A percentile compares a stretch with the other conserved stretches of the same genome.
Conservation (phyloP, 2,329 filamentous ascomycete genomes). For the Pseudocercospora macadamiae region DNA sequence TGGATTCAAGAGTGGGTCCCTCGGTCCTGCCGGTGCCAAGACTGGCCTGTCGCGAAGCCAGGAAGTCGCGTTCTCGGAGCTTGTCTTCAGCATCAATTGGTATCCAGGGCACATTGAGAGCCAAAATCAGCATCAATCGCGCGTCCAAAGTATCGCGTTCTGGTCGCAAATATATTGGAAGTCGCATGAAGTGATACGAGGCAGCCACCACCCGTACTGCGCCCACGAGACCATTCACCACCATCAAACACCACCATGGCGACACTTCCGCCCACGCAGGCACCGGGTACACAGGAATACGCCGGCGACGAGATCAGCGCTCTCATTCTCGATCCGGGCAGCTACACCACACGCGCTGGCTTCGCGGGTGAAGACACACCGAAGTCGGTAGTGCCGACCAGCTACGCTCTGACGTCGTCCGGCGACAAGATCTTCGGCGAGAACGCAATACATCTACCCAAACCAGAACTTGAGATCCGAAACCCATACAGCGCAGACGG, state of each 20-base stretch:
- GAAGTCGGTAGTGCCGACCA: conserved; percentile 88
- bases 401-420: conserved; percentile 69
- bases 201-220: conserved; percentile 12
- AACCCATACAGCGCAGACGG: conserved; percentile 92
- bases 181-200: background rate
- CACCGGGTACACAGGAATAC: conserved; percentile 49
- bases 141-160: background rate
- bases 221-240: conserved; percentile 29
- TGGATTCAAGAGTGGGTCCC: background rate
- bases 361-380: conserved; percentile 98
- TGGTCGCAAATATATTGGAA: conserved; percentile 3
- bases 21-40: background rate
- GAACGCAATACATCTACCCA: conserved; percentile 79
- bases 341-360: conserved; percentile 85
- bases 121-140: background rate
- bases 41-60: too few relatives aligned
- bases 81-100: background rate
- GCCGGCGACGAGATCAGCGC: conserved; percentile 92
- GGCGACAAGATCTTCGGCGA: conserved; percentile 77
- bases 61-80: background rate
- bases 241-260: conserved; percentile 13
- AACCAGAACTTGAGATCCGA: conserved; percentile 75
- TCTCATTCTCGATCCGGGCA: conserved; percentile 93
- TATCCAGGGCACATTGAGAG: background rate
- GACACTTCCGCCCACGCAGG: conserved; percentile 31